Conservation (phyloP, 164 flowering plant species). For the Taxillus chinensis region DNA sequence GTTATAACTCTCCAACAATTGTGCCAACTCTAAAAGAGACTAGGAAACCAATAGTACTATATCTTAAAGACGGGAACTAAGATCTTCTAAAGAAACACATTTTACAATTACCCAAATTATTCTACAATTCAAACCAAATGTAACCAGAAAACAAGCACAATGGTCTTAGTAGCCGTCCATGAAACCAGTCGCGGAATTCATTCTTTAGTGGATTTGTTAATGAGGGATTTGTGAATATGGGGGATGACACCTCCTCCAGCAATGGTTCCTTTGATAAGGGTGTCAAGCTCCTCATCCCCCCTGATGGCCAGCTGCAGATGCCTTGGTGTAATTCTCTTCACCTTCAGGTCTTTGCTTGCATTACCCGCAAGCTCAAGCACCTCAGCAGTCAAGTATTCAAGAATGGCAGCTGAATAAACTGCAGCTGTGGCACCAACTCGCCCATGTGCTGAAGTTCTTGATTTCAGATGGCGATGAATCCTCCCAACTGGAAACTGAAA, state of each 20-base stretch:
- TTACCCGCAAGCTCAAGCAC: slow-evolving; percentile 91
- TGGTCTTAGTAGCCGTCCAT: not conserved
- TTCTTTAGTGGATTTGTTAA: slow-evolving; percentile 83
- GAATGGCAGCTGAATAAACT: slow-evolving; percentile 84
- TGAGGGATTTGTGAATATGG: slow-evolving; percentile 94
- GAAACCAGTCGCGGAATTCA: slow-evolving; percentile 13
- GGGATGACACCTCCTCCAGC: slow-evolving; percentile 97
- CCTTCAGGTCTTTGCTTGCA: slow-evolving; percentile 91
- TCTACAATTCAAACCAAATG: not conserved
- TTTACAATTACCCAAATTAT: not conserved
- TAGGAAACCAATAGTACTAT: too few relatives aligned
- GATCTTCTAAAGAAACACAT: too few relatives aligned
- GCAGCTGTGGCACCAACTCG: slow-evolving; percentile 95
- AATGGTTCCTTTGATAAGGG: slow-evolving; percentile 89
- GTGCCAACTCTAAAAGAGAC: too few relatives aligned
- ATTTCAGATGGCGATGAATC: slow-evolving; percentile 71
- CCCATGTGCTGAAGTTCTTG: slow-evolving; percentile 66
- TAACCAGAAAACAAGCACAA: not conserved
- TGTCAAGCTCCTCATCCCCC: slow-evolving; percentile 96
- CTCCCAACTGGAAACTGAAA: slow-evolving; percentile 82
- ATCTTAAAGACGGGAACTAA: too few relatives aligned
- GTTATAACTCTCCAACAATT: too few relatives aligned
- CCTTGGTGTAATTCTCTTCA: slow-evolving; percentile 90
- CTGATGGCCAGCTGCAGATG: slow-evolving; percentile 93
- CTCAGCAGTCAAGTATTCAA: slow-evolving; percentile 87